Base-by-base conservation (phyloP, 345 rosid species). In the Citrus unshiu region DNA sequence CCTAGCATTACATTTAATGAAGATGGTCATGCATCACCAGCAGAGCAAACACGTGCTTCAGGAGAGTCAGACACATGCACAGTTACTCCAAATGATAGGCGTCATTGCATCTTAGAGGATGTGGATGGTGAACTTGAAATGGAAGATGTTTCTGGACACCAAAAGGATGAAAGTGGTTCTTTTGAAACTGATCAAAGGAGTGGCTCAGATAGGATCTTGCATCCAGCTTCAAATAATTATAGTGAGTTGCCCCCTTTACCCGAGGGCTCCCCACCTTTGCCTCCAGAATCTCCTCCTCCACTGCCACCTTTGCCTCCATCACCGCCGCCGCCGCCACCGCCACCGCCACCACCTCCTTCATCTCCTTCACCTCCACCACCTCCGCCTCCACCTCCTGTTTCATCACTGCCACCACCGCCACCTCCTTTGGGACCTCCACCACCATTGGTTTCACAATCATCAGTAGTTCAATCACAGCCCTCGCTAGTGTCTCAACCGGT, bases 121-220 rank as follows among this genome's bases (percentile, higher is more conserved):
- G 92, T 89, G 56, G 95, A 91, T 79, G 95, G 89, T 77, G 99
- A 90, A 82, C 91, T 93, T 76, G 98, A 91, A 86, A 90, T 91
- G 97, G 97, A 94, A 84, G 97, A 90, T 84, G 93, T 84, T 71
- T 93, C 94, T 75, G 92, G 87, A 77, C 89, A 87, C 77, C 90
- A 81, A 10, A 92, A 86, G 88, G 93, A 85, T 67, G 96, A 84
- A 77, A 83, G 60, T 70, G 73, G 69, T 82, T 57, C 75, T 59
- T 73, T 78, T 70, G 92, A 81, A 74, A 84, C 34, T 65, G 91
- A 80, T 75, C 86, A 80, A 34, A 87, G 80, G 78, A 83, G 81
- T 56, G 78, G 80, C 66, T 77, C 82, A 14, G 77, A 78, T 59
- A 62, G 70, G 77, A 80, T 77, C 7, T 51, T 46, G 49, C 89